Percentiles rank a stretch among this genome's conserved stretches.
These are phyloP conservation scores for Dipodascus geniculatus DNA, from an alignment of 805 yeast species.

Conservation along the genomic window DNA sequence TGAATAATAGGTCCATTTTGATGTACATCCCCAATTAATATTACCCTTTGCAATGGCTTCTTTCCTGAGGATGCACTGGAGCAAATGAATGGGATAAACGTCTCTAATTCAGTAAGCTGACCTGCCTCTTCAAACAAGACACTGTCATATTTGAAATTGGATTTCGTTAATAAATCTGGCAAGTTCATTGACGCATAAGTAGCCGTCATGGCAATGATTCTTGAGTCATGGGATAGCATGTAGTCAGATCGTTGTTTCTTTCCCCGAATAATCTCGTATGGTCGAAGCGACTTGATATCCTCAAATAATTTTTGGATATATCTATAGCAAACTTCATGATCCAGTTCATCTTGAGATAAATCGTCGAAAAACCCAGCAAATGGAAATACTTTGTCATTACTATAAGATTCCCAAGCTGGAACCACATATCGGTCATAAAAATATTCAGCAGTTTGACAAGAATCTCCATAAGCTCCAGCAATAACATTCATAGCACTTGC, in stretches of 20 bases:
- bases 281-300: constrained; percentile 18
- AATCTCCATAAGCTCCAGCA: constrained; percentile 30
- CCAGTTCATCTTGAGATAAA: constrained; percentile 13
- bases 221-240: constrained; percentile 18
- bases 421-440: constrained; percentile 23
- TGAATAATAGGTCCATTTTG: constrained; percentile 18
- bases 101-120: constrained; percentile 24
- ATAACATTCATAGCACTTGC: constrained; percentile 21
- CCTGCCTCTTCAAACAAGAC: constrained; percentile 28
- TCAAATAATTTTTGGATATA: constrained; percentile 18
- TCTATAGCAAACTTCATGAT: constrained; percentile 11
- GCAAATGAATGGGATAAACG: constrained; percentile 18
- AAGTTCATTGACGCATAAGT: constrained; percentile 13
- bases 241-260: constrained; percentile 15
- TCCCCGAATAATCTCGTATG: constrained; percentile 18
- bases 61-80: constrained; percentile 4
- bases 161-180: constrained; percentile 9
- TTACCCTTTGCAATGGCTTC: constrained; percentile 18
- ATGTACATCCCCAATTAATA: constrained; percentile 28
- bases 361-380: constrained; percentile 12
- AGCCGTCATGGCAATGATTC: constrained; percentile 23
- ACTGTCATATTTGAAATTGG: constrained; percentile 19
- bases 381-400: constrained; percentile 9
- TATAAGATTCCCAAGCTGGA: constrained; percentile 14
- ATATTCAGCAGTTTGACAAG: constrained; percentile 26